Evolutionary conservation across 169 alveolate genomes (phyloP).

Genomic region (Condylostoma magnum): DNA sequence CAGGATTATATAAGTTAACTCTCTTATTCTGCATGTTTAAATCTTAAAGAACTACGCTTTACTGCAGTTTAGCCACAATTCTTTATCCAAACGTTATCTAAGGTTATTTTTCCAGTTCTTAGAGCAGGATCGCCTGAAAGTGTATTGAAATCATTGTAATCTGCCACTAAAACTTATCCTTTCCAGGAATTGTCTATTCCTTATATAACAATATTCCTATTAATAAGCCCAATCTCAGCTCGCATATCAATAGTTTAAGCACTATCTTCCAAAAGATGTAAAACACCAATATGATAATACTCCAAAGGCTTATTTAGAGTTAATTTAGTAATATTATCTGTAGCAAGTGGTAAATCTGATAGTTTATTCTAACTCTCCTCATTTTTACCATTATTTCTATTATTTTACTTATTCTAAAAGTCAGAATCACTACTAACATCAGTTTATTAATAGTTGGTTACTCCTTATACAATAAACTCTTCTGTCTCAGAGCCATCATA

Average conservation of each 20-base stretch:
- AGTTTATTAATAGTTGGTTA: not conserved
- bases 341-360: not conserved
- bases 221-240: conserved; percentile 6
- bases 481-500: not conserved
- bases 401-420: not conserved
- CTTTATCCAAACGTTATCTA: not conserved
- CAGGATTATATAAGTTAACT: not conserved
- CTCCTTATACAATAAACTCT: not conserved
- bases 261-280: not conserved
- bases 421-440: not conserved
- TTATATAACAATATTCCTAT: conserved; percentile 1
- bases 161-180: not conserved
- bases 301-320: not conserved
- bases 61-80: conserved; percentile 8
- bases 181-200: conserved; percentile 8
- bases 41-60: not conserved
- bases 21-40: not conserved
- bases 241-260: not conserved
- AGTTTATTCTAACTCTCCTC: not conserved
- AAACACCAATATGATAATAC: conserved; percentile 9
- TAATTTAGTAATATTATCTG: not conserved
- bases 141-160: conserved; percentile 1
- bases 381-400: not conserved
- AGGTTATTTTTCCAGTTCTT: not conserved
- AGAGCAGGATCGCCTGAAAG: not conserved